Base-by-base conservation (phyloP, 2,329 filamentous ascomycete species). In the Scedosporium dehoogii region DNA sequence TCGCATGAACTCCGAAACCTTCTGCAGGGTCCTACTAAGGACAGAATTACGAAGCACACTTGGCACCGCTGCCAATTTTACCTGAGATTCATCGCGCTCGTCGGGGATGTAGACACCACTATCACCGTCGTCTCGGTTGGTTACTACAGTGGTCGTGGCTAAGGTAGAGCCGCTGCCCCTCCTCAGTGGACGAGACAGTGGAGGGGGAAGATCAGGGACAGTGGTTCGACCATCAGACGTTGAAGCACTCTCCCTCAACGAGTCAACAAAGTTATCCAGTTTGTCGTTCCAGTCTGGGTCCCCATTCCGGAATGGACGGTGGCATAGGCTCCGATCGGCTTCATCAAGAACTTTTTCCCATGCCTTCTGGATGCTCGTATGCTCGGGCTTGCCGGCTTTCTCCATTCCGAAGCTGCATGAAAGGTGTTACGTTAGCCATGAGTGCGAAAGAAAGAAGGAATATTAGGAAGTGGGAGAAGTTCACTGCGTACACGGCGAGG, bases 261-360 rank as follows among this genome's bases (percentile, higher is more conserved):
- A 53, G 7, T n/a, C 38, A 25, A 60, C 44, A 14, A 60, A 60
- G n/a, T 53, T 33, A 18, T 53, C 59, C 7, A 60, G 42, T 27
- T 33, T 38, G 44, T 51, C 25, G 25, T 60, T 27, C 59, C 59
- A 60, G 42, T 60, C 44, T 6, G 27, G 42, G 59, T 60, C 59
- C 5, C 59, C 59, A 4, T 46, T 16, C 3, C 42, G 44, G 44
- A 53, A 60, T 4, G 44, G 44, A 16, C 59, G 59, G 23, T 60
- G 59, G n/a, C 25, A 60, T 6, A 60, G 59, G 27, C 27, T 18
- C 16, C 48, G 7, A 16, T 60, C 59, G 7, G 59, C 59, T 23
- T 33, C 14, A 7, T 10, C 41, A 1, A 60, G 14, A n/a, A 60
- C 44, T 6, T 25, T 29, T 16, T 60, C 44, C 59, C 59, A 60